Conservation (phyloP, 1,284 basidiomycete species). For the Singerocomus rubriflavus region DNA sequence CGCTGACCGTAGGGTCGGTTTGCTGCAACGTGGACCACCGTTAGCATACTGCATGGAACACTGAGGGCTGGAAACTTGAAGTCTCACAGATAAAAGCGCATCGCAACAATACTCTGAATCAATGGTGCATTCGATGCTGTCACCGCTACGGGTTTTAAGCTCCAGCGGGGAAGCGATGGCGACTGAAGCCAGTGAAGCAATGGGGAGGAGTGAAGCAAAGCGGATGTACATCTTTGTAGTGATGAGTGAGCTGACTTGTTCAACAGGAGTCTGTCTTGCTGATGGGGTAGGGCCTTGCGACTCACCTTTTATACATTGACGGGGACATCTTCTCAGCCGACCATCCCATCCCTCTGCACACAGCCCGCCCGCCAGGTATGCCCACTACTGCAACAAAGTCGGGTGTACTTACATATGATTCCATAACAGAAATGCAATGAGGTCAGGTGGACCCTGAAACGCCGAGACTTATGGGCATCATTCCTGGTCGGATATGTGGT, state of each 20-base stretch:
- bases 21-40: no score
- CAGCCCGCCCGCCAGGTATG: no score
- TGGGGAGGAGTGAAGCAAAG: constrained; percentile 3
- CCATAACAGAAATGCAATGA: not conserved
- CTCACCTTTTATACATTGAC: not conserved
- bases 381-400: no score
- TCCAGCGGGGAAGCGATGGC: constrained; percentile 5
- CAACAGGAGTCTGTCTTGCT: not conserved
- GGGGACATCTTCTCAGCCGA: no score
- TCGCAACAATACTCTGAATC: no score
- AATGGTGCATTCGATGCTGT: constrained; percentile 3
- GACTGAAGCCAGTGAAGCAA: constrained; percentile 1
- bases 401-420: not conserved
- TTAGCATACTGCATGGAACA: no score
- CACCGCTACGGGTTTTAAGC: not conserved
- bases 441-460: not conserved
- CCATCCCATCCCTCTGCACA: not conserved
- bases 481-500: not conserved
- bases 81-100: no score
- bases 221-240: constrained; percentile 4
- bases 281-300: not conserved
- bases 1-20: no score
- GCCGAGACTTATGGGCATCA: no score
- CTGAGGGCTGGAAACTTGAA: no score
- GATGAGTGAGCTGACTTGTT: not conserved